Base-by-base conservation (phyloP, 805 yeast genomes). In the Metschnikowia vanudenii region DNA sequence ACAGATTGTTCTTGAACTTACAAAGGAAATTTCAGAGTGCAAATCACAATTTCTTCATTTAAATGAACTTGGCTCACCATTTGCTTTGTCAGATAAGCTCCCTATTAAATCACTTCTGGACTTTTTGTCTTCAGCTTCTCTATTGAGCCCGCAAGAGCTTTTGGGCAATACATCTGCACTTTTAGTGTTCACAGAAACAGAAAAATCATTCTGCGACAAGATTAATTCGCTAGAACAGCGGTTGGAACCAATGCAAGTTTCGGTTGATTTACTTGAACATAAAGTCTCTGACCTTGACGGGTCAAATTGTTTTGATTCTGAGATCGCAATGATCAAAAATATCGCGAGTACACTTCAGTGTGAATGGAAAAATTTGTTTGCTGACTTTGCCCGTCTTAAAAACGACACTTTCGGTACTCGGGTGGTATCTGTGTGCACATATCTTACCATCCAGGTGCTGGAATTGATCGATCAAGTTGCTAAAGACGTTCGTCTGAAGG, bases 401-500 rank as follows among this genome's bases (percentile, higher is more conserved):
- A 36, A 40, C 16, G 35, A 39, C 17, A 42, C 52, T 1, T 24
- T 46, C 11, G 56, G 49, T 26, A 24, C 41, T 17, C 43, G 52
- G 8, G 47, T 50, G 33, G 37, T 46, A 12, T 32, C 37, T 7
- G 36, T 52, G 2, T 50, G 42, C 41, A n/a, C 34, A 4, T 47
- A 44, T 17, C 44, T 53, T 22, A 50, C 49, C 35, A 30, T 38
- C 11, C 44, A 47, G 26, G 41, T 39, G n/a, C 37, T 47, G 39
- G 31, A 12, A 3, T 26, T 36, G 14, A 47, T 49, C 13, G 44
- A 47, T 13, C 32, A 38, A 16, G 20, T 52, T 12, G 28, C 34
- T 13, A 26, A 42, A 14, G 39, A 31, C 9, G 30, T 49, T 13
- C 36, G 52, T 39, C 4, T 57, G 55, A 46, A 56, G 47, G 45